Percentiles rank a stretch among this genome's conserved stretches.
These are phyloP conservation scores for Strobilomyces dryophilus DNA, from an alignment of 768 basidiomycete species.

Conservation along the genomic window DNA sequence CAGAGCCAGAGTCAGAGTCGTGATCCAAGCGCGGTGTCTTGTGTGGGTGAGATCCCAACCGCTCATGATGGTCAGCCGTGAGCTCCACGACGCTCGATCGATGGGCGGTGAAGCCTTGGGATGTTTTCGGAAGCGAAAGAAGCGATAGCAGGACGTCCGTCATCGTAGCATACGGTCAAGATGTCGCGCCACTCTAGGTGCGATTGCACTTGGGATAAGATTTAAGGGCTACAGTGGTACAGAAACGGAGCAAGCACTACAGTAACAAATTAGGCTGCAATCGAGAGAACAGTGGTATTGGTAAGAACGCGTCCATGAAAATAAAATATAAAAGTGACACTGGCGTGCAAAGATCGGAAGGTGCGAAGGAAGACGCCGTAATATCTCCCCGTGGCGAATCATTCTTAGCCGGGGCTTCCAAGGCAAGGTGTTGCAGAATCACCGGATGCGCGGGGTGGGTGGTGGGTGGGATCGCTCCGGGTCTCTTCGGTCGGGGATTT, in stretches of 20 bases:
- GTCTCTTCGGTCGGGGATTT: not conserved
- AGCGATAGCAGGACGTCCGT: constrained; percentile 35
- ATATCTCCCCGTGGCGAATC: not conserved
- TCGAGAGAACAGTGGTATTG: not conserved
- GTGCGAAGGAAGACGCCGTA: too few species aligned
- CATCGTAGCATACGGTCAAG: constrained; percentile 23
- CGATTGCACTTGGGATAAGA: not conserved
- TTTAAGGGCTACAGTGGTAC: not conserved
- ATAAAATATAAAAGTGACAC: not conserved
- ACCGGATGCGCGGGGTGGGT: not conserved
- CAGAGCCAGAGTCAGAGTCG: constrained; percentile 66
- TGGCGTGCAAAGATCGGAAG: too few species aligned
- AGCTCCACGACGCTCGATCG: constrained; percentile 35
- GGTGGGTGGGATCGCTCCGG: not conserved
- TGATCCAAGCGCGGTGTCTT: constrained; percentile 64
- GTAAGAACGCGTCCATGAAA: not conserved
- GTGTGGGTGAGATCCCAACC: constrained; percentile 56
- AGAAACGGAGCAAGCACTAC: not conserved
- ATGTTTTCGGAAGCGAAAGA: constrained; percentile 47
- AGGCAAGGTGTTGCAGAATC: not conserved
- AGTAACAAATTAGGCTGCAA: not conserved
- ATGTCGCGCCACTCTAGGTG: not conserved
- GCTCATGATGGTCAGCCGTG: constrained; percentile 30
- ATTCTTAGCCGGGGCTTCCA: not conserved
- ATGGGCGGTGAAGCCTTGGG: constrained; percentile 45